Evolutionary conservation across 306 rosid species (phyloP).

Genomic region (Acacia melanoxylon): DNA sequence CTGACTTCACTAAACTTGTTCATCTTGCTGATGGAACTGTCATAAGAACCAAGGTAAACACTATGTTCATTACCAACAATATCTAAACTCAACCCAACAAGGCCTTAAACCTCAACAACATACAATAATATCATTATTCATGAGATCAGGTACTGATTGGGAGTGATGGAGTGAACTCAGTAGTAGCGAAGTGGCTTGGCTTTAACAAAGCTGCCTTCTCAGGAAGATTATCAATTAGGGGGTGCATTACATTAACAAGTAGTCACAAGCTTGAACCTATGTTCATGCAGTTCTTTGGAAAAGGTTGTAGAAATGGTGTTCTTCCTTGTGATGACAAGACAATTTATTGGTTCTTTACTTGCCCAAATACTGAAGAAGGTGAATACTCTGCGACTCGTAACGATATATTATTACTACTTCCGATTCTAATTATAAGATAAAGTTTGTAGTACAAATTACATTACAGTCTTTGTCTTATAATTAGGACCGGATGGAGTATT

Average conservation of each 20-base stretch:
- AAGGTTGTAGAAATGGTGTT: constrained; percentile 57
- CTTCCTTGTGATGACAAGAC: constrained; percentile 49
- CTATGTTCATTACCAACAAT: neutral
- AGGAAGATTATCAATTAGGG: constrained; percentile 60
- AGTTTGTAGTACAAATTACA: too few relatives aligned
- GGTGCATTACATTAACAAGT: constrained; percentile 28
- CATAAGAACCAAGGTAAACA: constrained; percentile 59
- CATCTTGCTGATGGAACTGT: constrained; percentile 72
- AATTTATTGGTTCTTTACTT: constrained; percentile 62
- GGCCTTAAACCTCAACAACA: neutral
- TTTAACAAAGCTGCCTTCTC: constrained; percentile 51
- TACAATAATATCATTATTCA: neutral
- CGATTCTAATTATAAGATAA: too few relatives aligned
- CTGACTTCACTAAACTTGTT: constrained; percentile 53
- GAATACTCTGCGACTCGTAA: neutral
- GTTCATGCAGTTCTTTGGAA: constrained; percentile 47
- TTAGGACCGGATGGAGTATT: too few relatives aligned
- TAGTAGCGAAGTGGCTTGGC: constrained; percentile 71
- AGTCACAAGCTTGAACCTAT: constrained; percentile 41
- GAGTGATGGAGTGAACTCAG: constrained; percentile 83
- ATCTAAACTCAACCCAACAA: neutral
- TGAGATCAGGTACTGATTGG: constrained; percentile 63
- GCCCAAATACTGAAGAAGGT: constrained; percentile 65
- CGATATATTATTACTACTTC: too few relatives aligned
- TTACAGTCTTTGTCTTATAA: too few relatives aligned